Evolutionary conservation across 768 basidiomycete species (phyloP).

Genomic region (Mycena filopes): DNA sequence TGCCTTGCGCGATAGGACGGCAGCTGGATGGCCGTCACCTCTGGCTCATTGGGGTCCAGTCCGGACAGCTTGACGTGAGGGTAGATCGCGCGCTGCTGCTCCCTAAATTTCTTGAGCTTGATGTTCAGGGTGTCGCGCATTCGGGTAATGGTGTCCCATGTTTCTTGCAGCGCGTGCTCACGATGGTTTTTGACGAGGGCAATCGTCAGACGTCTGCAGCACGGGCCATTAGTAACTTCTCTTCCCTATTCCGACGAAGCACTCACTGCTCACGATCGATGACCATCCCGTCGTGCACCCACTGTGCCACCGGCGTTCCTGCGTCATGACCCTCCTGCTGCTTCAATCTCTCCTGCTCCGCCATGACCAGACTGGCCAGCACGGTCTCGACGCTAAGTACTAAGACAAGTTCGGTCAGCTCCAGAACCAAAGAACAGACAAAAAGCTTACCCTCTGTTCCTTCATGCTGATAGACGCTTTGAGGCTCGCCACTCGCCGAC

Average conservation of each 20-base stretch:
- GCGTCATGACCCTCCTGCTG: neutral
- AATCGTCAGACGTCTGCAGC: constrained; percentile 3
- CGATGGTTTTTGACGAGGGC: constrained; percentile 7
- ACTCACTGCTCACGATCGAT: constrained; percentile 20
- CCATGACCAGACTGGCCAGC: constrained; percentile 6
- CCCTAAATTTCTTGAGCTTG: constrained; percentile 5
- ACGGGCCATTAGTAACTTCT: neutral
- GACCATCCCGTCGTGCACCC: constrained; percentile 18
- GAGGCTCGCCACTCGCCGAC: neutral
- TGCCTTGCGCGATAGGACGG: constrained; percentile 14
- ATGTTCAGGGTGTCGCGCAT: neutral
- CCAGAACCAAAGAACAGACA: no score
- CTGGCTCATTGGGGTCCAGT: constrained; percentile 10
- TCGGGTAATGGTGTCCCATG: neutral
- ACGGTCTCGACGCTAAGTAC: constrained; percentile 13
- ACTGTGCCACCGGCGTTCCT: neutral
- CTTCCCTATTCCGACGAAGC: no score
- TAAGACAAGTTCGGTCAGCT: neutral
- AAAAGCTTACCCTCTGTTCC: no score
- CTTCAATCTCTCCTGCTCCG: neutral
- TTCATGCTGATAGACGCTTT: constrained; percentile 21
- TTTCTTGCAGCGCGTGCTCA: constrained; percentile 7
- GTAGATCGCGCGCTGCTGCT: constrained; percentile 3
- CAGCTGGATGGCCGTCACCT: constrained; percentile 13
- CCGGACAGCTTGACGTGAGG: constrained; percentile 12